phyloP scores from a whole-genome alignment of 345 rosid species.

The Streptanthus diversifolius region DNA sequence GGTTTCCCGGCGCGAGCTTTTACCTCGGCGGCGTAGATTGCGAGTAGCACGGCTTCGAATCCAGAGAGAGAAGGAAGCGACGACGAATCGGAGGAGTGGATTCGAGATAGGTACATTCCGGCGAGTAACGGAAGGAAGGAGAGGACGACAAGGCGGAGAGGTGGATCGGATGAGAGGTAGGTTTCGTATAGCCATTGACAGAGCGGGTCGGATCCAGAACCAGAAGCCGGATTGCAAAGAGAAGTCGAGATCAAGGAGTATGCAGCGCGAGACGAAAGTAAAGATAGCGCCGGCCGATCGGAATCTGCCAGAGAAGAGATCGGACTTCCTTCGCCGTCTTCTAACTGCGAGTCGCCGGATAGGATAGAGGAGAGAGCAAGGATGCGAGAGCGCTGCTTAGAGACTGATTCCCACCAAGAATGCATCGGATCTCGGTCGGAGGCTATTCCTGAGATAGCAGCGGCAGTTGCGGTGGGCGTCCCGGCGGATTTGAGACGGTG shows the following conservation, averaged over 20 bases:
- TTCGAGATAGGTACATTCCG: constrained; percentile 67
- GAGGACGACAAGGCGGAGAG: constrained; percentile 81
- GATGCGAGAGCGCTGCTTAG: constrained; percentile 81
- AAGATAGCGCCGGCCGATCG: constrained; percentile 86
- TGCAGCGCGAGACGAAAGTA: constrained; percentile 71
- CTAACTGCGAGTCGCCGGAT: constrained; percentile 23
- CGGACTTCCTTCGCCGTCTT: constrained; percentile 22
- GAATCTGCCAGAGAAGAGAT: constrained; percentile 84
- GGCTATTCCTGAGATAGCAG: constrained; percentile 23
- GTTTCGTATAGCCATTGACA: constrained; percentile 99
- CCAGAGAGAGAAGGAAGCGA: constrained; percentile 77
- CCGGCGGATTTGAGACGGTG: constrained; percentile 28
- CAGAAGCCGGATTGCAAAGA: constrained; percentile 55
- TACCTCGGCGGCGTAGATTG: constrained; percentile 72
- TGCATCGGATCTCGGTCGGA: constrained; percentile 63
- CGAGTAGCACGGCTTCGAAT: constrained; percentile 89
- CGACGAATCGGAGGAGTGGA: constrained; percentile 65
- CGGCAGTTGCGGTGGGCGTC: constrained; percentile 23
- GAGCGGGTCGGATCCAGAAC: constrained; percentile 82
- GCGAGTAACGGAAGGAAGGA: constrained; percentile 74
- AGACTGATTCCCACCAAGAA: constrained; percentile 97
- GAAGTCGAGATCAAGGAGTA: constrained; percentile 54
- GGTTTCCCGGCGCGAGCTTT: constrained; percentile 83
- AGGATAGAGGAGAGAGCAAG: constrained; percentile 68
- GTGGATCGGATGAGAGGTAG: constrained; percentile 70